Evolutionary conservation across 306 rosid species (phyloP).

Genomic region (Lathyrus tuberosus): DNA sequence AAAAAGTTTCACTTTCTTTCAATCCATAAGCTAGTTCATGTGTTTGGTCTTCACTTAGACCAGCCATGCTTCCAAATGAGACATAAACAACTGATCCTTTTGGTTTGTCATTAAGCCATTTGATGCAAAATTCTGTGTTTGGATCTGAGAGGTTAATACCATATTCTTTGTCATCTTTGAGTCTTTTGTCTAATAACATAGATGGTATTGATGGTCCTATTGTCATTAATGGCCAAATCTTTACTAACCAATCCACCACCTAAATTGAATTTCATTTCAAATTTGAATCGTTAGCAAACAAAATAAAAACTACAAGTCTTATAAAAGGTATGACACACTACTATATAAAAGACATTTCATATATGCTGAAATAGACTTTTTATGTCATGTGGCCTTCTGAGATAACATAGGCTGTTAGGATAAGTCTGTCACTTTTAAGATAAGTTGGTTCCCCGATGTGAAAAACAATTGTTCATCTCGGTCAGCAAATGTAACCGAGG

Average conservation of each 20-base stretch:
- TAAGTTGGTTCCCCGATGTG: too few species aligned
- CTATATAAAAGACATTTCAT: too few species aligned
- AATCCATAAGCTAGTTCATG: constrained; percentile 19
- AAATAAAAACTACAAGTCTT: neutral
- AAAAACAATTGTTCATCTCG: too few species aligned
- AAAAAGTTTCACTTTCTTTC: constrained; percentile 4
- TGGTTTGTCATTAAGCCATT: constrained; percentile 26
- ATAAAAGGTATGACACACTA: neutral
- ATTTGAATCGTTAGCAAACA: neutral
- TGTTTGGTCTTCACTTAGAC: constrained; percentile 24
- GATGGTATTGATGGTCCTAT: constrained; percentile 31
- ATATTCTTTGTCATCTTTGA: constrained; percentile 18
- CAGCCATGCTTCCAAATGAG: constrained; percentile 37
- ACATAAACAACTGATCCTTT: constrained; percentile 31
- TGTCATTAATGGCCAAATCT: constrained; percentile 29
- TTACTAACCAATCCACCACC: constrained; percentile 30
- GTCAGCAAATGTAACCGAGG: too few species aligned
- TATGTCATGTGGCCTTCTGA: too few species aligned
- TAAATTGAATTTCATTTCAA: neutral
- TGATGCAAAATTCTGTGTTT: constrained; percentile 17
- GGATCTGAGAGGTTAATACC: neutral
- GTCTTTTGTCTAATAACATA: constrained; percentile 21
- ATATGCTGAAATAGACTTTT: too few species aligned
- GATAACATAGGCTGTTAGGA: too few species aligned
- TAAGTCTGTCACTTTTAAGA: too few species aligned